A percentile compares a stretch with the other conserved stretches of the same genome.
phyloP scores from a whole-genome alignment of 768 basidiomycete genomes.

The Mycena rosella region DNA sequence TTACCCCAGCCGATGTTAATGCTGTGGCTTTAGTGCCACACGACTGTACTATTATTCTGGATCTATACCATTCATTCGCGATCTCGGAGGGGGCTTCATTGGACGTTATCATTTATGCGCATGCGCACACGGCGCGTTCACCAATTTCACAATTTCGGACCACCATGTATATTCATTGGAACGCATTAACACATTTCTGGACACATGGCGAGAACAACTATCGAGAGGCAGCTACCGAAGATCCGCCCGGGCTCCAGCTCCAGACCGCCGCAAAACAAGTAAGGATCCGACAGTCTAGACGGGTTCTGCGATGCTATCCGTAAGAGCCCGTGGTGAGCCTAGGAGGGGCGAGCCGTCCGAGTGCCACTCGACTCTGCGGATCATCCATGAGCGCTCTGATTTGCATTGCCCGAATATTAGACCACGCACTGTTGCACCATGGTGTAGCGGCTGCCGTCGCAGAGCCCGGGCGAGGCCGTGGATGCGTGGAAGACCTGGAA shows the following conservation, averaged over 20 bases:
- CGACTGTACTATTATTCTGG: not conserved
- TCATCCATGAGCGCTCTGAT: not conserved
- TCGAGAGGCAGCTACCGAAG: not conserved
- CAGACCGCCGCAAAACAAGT: not conserved
- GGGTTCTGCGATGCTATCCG: constrained; percentile 37
- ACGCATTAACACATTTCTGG: not conserved
- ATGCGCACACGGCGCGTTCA: not conserved
- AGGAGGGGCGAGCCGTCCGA: constrained; percentile 41
- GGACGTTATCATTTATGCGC: not conserved
- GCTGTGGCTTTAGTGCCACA: constrained; percentile 5
- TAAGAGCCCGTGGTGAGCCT: constrained; percentile 36
- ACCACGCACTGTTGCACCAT: constrained; percentile 25
- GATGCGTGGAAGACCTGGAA: constrained; percentile 35
- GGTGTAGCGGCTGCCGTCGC: constrained; percentile 29
- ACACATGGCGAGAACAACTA: not conserved
- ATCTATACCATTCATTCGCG: not conserved
- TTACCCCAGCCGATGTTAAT: not conserved
- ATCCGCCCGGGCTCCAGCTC: not conserved
- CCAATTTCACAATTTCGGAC: not conserved
- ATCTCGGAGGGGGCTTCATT: not conserved
- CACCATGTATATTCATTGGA: not conserved
- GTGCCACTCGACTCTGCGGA: constrained; percentile 39
- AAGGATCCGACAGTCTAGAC: not conserved
- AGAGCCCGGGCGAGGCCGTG: constrained; percentile 13
- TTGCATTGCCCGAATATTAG: not conserved